Evolutionary conservation across 257 asterid species (phyloP), one percentile per base, ranked within the genome.

Genomic region (Prunella vulgaris): DNA sequence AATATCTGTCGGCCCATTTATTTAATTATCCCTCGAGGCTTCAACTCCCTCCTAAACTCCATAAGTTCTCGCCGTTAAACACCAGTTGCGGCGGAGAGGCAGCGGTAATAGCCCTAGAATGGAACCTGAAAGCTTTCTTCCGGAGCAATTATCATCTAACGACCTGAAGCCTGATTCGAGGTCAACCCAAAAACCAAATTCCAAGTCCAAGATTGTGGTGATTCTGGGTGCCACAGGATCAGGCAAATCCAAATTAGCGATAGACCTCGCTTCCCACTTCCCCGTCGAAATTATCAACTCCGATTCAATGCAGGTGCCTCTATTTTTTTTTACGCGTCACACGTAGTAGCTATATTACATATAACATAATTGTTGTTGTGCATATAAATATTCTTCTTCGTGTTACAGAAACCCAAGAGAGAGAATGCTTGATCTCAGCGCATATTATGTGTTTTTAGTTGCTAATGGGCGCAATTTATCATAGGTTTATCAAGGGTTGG

Each of bases 301-400:
- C n/a, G 99, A 89, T 71, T 89, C 97, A 64, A 93, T 93, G 99
- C 97, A 91, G 95, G 97, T 86, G 59, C 35, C 15, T 17, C 33
- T 5, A 71, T 44, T 66, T 17, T 18, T 27, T 6, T 24, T 5
- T n/a, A n/a, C n/a, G n/a, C n/a, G n/a, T n/a, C n/a, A n/a, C n/a
- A n/a, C n/a, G 24, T 12, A 10, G 2, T 38, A 7, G 1, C 15
- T 5, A 4, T 3, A 33, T 8, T 1, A 24, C 15, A 14, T 10
- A 53, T 25, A 32, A 5, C n/a, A 13, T 46, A 57, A 17, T 18
- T 60, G 6, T 21, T 51, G 35, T 5, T 63, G 7, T 30, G 14
- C 3, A 14, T 27, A 33, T 10, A 27, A 5, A 20, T 13, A 25
- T 24, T 57, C 8, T 18, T 22, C 51, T 52, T 5, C n/a, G 38